These are phyloP conservation scores for Amanita pseudoporphyria DNA, from an alignment of 768 basidiomycete species.

Conservation along the genomic window DNA sequence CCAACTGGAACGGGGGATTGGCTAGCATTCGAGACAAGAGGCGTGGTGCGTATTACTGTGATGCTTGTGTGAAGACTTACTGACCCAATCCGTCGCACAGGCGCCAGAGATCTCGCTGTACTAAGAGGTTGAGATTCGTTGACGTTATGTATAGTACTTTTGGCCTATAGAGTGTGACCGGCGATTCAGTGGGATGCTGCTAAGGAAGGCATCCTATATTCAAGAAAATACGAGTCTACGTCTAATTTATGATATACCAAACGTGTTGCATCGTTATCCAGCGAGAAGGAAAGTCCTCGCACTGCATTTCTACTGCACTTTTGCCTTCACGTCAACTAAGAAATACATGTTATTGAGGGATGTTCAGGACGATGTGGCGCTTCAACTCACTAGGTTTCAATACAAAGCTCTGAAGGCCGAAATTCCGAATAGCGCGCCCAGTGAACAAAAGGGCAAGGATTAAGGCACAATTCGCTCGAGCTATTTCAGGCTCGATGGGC, in stretches of 20 bases:
- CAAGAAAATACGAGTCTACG: not conserved
- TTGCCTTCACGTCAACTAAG: too few species aligned
- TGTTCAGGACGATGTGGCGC: not conserved
- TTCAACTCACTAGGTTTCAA: not conserved
- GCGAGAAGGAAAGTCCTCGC: not conserved
- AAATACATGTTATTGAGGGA: not conserved
- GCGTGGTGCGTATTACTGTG: conserved; percentile 36
- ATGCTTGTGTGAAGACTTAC: not conserved
- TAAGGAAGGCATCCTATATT: too few species aligned
- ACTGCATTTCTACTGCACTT: not conserved
- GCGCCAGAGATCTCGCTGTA: conserved; percentile 2
- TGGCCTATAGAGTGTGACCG: too few species aligned
- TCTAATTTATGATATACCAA: not conserved
- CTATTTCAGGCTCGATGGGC: conserved; percentile 51
- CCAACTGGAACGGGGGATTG: conserved; percentile 91
- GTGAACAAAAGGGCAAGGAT: conserved; percentile 54
- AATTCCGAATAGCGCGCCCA: conserved; percentile 57
- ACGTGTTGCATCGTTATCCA: not conserved
- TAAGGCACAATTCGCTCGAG: conserved; percentile 63
- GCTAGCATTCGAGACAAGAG: conserved; percentile 86
- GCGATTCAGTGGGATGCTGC: too few species aligned
- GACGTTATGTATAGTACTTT: too few species aligned
- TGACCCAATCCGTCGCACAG: not conserved
- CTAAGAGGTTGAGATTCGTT: not conserved
- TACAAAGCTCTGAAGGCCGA: conserved; percentile 21